Conservation (phyloP, 1,284 basidiomycete genomes). For the Trametes pubescens region DNA sequence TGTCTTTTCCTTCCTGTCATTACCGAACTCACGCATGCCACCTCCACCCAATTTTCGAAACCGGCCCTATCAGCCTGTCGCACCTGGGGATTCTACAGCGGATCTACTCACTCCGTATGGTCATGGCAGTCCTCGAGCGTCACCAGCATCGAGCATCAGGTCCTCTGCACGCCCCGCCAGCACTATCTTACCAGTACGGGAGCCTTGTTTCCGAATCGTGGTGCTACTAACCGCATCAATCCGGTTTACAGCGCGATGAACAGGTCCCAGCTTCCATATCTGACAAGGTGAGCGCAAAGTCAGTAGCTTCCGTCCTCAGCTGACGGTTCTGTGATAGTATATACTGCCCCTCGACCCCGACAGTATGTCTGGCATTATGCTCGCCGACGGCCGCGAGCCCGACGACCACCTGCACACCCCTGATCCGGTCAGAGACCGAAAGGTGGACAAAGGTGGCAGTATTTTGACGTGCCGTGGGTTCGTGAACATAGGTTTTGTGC, state of each 20-base stretch:
- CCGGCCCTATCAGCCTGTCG: conserved; percentile 6
- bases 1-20: conserved; percentile 4
- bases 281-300: conserved; percentile 40
- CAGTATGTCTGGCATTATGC: conserved; percentile 32
- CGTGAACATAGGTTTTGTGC: conserved; percentile 79
- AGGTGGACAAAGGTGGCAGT: conserved; percentile 63
- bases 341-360: conserved; percentile 76
- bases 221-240: not conserved
- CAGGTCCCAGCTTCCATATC: conserved; percentile 41
- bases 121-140: conserved; percentile 46
- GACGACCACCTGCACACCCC: conserved; percentile 81
- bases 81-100: conserved; percentile 17
- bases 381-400: conserved; percentile 67
- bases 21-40: not conserved
- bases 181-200: conserved; percentile 9
- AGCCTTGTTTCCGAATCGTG: too few species aligned
- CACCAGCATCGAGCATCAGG: not conserved
- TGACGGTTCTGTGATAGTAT: conserved; percentile 52
- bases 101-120: conserved; percentile 36
- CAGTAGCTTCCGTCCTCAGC: not conserved
- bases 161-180: not conserved
- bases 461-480: conserved; percentile 79
- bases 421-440: conserved; percentile 74
- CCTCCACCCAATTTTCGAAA: not conserved
- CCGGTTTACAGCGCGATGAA: not conserved